Percentiles rank a stretch among this genome's conserved stretches.
phyloP scores from a whole-genome alignment of 495 filamentous ascomycete genomes.

The Choiromyces venosus region DNA sequence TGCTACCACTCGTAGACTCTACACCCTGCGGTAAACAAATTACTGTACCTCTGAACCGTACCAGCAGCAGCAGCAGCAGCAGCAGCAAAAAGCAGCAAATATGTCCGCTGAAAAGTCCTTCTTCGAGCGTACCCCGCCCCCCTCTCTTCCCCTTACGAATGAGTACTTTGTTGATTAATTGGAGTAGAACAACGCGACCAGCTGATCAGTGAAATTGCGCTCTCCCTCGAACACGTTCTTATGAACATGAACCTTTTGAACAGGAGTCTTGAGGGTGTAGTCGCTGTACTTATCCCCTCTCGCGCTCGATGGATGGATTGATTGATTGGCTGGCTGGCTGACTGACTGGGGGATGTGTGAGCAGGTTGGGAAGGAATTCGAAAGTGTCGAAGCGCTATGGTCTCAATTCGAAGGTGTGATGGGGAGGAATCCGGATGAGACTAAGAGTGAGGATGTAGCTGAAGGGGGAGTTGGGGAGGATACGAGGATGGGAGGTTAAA shows the following conservation, averaged over 20 bases:
- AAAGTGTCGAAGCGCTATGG: slow-evolving; percentile 94
- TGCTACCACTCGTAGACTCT: too few relatives aligned
- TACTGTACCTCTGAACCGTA: too few relatives aligned
- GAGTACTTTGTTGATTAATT: slow-evolving; percentile 1
- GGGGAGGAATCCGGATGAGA: slow-evolving; percentile 59
- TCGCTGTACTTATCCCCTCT: slow-evolving; percentile 57
- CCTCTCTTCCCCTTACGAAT: not conserved
- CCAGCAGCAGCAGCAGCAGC: too few relatives aligned
- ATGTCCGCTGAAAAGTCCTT: slow-evolving; percentile 28
- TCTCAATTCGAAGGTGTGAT: slow-evolving; percentile 95
- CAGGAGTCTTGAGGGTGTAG: slow-evolving; percentile 85
- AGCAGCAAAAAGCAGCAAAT: not conserved
- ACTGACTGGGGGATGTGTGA: not conserved
- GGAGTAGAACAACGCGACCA: slow-evolving; percentile 36
- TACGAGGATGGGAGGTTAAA: slow-evolving; percentile 19
- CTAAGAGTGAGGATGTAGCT: slow-evolving; percentile 44
- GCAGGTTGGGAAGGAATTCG: slow-evolving; percentile 94
- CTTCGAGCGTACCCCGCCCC: slow-evolving; percentile 29
- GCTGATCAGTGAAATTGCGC: slow-evolving; percentile 37
- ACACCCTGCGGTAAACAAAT: too few relatives aligned
- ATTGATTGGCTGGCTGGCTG: not conserved
- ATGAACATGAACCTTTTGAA: slow-evolving; percentile 95
- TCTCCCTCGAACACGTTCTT: slow-evolving; percentile 74
- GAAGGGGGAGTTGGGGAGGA: slow-evolving; percentile 36
- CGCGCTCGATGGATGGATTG: not conserved